Evolutionary conservation across 2,329 filamentous ascomycete genomes (phyloP).

Genomic region (Sclerotinia sclerotiorum): DNA sequence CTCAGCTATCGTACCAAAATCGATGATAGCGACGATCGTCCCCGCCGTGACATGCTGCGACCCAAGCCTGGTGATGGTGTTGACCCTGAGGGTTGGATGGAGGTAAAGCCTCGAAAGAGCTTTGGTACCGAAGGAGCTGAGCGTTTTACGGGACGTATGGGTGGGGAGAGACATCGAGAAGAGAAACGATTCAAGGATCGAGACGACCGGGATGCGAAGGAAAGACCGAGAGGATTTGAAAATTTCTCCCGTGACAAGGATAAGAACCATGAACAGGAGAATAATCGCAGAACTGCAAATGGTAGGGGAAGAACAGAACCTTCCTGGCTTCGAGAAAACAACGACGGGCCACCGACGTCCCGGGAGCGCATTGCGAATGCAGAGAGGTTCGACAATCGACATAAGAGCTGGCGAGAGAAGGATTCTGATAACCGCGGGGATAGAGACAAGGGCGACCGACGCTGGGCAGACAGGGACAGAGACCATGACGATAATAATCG

Average conservation of each 20-base stretch:
- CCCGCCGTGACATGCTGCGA: slow-evolving; percentile 49
- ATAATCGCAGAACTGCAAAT: slow-evolving; percentile 62
- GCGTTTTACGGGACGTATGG: slow-evolving; percentile 66
- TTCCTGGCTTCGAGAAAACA: slow-evolving; percentile 66
- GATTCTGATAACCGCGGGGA: slow-evolving; percentile 41
- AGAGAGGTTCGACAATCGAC: slow-evolving; percentile 39
- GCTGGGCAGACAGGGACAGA: slow-evolving; percentile 51
- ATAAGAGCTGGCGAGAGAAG: slow-evolving; percentile 45
- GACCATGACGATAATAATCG: slow-evolving; percentile 44
- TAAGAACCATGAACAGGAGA: slow-evolving; percentile 47
- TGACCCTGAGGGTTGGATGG: slow-evolving; percentile 72
- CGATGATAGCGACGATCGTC: slow-evolving; percentile 53
- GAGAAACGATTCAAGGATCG: slow-evolving; percentile 49
- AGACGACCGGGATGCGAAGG: slow-evolving; percentile 55
- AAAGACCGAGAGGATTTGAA: slow-evolving; percentile 53
- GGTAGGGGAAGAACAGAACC: slow-evolving; percentile 66
- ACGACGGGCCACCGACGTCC: slow-evolving; percentile 35
- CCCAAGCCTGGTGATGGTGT: slow-evolving; percentile 55
- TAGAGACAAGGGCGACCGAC: slow-evolving; percentile 33
- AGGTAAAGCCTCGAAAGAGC: slow-evolving; percentile 71
- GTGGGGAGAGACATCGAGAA: slow-evolving; percentile 47
- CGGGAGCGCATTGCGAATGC: slow-evolving; percentile 40
- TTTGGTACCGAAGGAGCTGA: slow-evolving; percentile 71
- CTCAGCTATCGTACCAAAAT: slow-evolving; percentile 58
- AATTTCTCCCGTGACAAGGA: slow-evolving; percentile 52